These are phyloP conservation scores for Aquilaria malaccensis DNA, from an alignment of 345 rosid genomes.

Conservation along the genomic window DNA sequence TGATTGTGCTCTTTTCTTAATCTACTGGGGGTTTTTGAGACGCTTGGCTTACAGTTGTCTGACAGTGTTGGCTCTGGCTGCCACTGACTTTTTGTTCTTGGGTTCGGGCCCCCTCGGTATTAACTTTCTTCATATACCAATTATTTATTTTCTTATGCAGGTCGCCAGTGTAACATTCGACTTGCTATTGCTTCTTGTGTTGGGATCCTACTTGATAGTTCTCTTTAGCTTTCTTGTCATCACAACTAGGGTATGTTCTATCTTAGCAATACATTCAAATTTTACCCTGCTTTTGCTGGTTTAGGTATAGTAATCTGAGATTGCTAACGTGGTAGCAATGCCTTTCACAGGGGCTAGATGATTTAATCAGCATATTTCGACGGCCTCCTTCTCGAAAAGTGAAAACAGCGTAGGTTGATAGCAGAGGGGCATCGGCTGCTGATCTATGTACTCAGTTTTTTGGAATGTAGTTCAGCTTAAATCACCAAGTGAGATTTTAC, in stretches of 20 bases:
- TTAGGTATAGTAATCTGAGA: not conserved
- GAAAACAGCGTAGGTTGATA: constrained; percentile 47
- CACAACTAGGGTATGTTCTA: constrained; percentile 75
- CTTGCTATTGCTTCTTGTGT: constrained; percentile 79
- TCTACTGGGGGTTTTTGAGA: too few species aligned
- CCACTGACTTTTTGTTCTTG: too few species aligned
- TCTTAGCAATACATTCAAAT: constrained; percentile 1
- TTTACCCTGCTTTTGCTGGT: not conserved
- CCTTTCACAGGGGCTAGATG: constrained; percentile 79
- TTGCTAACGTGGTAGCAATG: not conserved
- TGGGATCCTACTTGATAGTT: constrained; percentile 86
- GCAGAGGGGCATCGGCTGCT: not conserved
- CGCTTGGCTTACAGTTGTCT: too few species aligned
- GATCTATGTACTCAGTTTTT: too few species aligned
- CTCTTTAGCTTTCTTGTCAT: constrained; percentile 93
- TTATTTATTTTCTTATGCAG: constrained; percentile 33
- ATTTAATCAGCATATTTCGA: constrained; percentile 87
- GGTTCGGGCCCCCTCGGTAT: too few species aligned
- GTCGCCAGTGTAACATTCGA: constrained; percentile 98
- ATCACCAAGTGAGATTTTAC: too few species aligned
- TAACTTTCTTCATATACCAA: too few species aligned
- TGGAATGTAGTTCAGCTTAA: too few species aligned
- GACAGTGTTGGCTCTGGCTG: too few species aligned
- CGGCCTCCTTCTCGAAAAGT: constrained; percentile 86
- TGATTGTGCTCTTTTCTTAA: too few species aligned